Percentiles rank a stretch among this genome's conserved stretches.
Evolutionary conservation across 257 asterid species (phyloP).

Genomic region (Linaria vulgaris): DNA sequence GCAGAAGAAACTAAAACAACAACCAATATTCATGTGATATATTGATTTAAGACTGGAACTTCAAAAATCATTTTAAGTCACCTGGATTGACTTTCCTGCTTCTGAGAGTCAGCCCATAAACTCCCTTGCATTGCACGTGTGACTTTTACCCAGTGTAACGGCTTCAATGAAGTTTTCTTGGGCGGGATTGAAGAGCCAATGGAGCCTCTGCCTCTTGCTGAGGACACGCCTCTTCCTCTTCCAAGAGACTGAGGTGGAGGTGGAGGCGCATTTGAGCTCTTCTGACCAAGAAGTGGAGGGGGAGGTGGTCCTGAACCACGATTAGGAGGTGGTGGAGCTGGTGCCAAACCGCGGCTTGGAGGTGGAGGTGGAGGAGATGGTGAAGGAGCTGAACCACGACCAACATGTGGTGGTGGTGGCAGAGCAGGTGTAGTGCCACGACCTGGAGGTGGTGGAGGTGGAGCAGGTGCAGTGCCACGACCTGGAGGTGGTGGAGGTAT

Average conservation of each 20-base stretch:
- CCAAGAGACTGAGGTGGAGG: constrained; percentile 57
- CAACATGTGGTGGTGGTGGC: constrained; percentile 27
- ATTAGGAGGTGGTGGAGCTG: constrained; percentile 39
- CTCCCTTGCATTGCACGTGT: constrained; percentile 97
- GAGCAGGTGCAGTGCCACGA: constrained; percentile 35
- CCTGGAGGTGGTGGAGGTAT: constrained; percentile 39
- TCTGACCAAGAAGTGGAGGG: constrained; percentile 39
- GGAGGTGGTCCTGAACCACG: constrained; percentile 43
- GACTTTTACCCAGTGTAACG: constrained; percentile 97
- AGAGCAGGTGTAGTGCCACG: constrained; percentile 38
- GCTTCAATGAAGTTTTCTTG: constrained; percentile 78
- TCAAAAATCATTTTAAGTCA: constrained; percentile 30
- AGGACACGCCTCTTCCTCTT: constrained; percentile 60
- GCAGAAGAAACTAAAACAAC: constrained; percentile 3
- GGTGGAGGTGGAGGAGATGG: constrained; percentile 48
- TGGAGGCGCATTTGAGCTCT: constrained; percentile 35
- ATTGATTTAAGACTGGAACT: constrained; percentile 9
- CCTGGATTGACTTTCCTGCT: constrained; percentile 78
- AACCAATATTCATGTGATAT: not conserved
- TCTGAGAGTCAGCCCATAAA: constrained; percentile 92
- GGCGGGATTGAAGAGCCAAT: constrained; percentile 75
- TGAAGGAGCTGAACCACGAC: constrained; percentile 32
- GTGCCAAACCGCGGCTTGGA: constrained; percentile 28
- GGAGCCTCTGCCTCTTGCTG: constrained; percentile 60
- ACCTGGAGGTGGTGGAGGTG: constrained; percentile 22